Evolutionary conservation across 208 protist species (phyloP).

Genomic region (Leptomonas pyrrhocoris): DNA sequence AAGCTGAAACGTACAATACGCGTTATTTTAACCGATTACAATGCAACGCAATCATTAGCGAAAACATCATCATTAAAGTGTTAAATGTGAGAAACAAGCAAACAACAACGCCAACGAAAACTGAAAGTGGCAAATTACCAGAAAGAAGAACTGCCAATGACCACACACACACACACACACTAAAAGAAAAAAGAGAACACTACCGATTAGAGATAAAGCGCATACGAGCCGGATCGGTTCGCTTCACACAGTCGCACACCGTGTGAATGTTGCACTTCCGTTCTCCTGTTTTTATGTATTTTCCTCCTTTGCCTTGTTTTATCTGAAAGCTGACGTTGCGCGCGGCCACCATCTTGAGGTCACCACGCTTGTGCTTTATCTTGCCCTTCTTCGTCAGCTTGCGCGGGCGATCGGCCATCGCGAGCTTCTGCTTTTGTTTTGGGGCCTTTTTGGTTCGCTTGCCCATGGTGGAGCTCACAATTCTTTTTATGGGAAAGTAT

Average conservation of each 20-base stretch:
- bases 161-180: too few relatives aligned
- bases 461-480: conserved; percentile 53
- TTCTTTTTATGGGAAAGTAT: neutral
- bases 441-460: conserved; percentile 82
- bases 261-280: conserved; percentile 92
- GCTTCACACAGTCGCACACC: conserved; percentile 87
- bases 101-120: too few relatives aligned
- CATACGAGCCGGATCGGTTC: conserved; percentile 88
- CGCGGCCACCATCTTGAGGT: conserved; percentile 78
- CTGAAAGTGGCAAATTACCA: too few relatives aligned
- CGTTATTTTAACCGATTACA: too few relatives aligned
- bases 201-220: conserved; percentile 81
- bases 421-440: conserved; percentile 83
- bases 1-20: too few relatives aligned
- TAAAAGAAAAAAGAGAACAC: neutral
- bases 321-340: conserved; percentile 82
- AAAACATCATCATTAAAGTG: too few relatives aligned
- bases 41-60: too few relatives aligned
- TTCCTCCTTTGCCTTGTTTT: conserved; percentile 89
- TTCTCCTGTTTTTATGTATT: conserved; percentile 79
- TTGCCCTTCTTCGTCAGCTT: conserved; percentile 86
- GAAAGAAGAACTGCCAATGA: too few relatives aligned
- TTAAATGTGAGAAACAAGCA: too few relatives aligned
- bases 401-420: conserved; percentile 75
- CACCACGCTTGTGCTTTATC: conserved; percentile 82